Base-by-base conservation (phyloP, 1,284 basidiomycete species). In the Irpex lacteus region DNA sequence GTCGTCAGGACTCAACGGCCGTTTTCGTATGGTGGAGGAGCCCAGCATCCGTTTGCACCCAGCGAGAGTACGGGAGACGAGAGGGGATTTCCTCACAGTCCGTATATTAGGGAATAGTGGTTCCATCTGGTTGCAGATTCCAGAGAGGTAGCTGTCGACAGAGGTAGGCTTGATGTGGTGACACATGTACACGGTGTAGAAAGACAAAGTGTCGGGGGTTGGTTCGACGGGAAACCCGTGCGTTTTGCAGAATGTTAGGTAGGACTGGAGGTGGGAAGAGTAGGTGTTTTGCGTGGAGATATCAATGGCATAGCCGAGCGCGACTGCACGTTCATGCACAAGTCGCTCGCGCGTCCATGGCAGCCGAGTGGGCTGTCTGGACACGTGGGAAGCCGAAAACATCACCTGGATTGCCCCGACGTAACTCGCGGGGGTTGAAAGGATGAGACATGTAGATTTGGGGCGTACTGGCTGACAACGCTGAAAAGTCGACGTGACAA, bases 111-210 rank as follows among this genome's bases (percentile, higher is more conserved):
- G 81, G 64, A 71, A 82, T 38, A 70, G 68, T 1, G 72, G 59
- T 61, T 81, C 76, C 2, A 82, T 76, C 26, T 75, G 61, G 52
- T 71, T 73, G 60, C 72, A 73, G n/a, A 81, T 80, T 0, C 81
- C 78, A 0, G 78, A 79, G 0, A 82, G 74, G 69, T 82, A 83
- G 1, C 71, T 66, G 6, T 69, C 62, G 2, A 81, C 77, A 0
- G 81, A 81, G 1, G 34, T 11, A 0, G 77, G 76, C 18, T 73
- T 62, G 70, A 83, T 81, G 40, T 78, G 71, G 50, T 75, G 70
- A 7, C 62, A 78, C 75, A 79, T 79, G 66, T 72, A 83, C 0
- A 77, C 73, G 4, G 71, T 66, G 63, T 72, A 83, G 38, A 78
- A 73, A 9, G 68, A 70, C 0, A 81, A 67, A 0, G 75, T 78